Percentiles rank a stretch among this genome's conserved stretches.
phyloP scores from a whole-genome alignment of 805 yeast genomes.

The Hanseniaspora guilliermondii region DNA sequence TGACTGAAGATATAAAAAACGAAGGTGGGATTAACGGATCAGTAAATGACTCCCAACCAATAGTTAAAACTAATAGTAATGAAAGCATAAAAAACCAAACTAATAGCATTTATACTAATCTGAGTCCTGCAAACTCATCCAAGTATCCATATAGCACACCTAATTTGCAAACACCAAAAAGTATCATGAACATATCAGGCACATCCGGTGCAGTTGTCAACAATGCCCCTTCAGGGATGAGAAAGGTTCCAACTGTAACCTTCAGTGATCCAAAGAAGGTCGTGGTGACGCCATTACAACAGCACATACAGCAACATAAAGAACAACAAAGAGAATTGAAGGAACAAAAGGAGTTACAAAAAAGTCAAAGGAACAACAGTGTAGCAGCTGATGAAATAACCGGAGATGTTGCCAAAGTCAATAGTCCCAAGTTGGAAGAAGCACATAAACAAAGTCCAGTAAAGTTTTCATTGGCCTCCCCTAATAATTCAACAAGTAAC shows the following conservation, averaged over 20 bases:
- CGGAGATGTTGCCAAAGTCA: not conserved
- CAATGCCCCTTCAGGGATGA: slow-evolving; percentile 26
- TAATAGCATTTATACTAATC: not conserved
- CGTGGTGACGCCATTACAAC: slow-evolving; percentile 10
- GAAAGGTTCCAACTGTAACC: slow-evolving; percentile 25
- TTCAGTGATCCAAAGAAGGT: slow-evolving; percentile 22
- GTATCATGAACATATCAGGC: slow-evolving; percentile 27
- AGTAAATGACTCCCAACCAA: not conserved
- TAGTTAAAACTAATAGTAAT: not conserved
- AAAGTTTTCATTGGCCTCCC: not conserved
- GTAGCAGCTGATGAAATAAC: not conserved
- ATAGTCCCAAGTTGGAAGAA: not conserved
- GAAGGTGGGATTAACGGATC: slow-evolving; percentile 1
- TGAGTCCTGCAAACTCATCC: slow-evolving; percentile 18
- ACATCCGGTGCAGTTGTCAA: slow-evolving; percentile 27
- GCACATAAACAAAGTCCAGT: not conserved
- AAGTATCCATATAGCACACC: slow-evolving; percentile 16
- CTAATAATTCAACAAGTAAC: not conserved
- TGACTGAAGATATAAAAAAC: not conserved
- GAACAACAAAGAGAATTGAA: slow-evolving; percentile 13
- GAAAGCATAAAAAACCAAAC: not conserved
- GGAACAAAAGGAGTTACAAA: slow-evolving; percentile 10
- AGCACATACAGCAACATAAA: slow-evolving; percentile 12
- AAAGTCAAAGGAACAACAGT: not conserved
- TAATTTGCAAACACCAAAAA: slow-evolving; percentile 20